Evolutionary conservation across 2,329 filamentous ascomycete species (phyloP), one percentile per base, ranked within the genome.

Genomic region (Trichophyton rubrum): DNA sequence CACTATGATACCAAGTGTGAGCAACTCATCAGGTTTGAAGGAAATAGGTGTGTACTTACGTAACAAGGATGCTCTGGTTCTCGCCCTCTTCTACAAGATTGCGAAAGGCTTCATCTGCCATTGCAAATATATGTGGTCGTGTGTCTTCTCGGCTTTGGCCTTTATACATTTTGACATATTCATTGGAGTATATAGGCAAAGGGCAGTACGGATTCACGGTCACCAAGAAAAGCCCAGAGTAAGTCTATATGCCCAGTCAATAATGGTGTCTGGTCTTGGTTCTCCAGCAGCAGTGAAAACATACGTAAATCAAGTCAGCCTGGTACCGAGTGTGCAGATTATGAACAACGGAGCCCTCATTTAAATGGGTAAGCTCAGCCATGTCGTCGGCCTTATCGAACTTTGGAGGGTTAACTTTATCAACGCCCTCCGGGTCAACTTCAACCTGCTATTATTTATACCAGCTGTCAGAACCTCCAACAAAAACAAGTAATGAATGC

Each of bases 381-480:
- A 99, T 99, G 74, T 99, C 95, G 77, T 95, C 90, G 65, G 92
- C 92, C 76, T 96, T 99, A 82, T 99, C 93, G 77, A 99, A 99
- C 57, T 99, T 99, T 69, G 92, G 92, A 55, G 93, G 93, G 75
- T 99, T 99, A 78, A 99, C 95, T 76, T 96, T 97, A 80, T 99
- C 95, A 66, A 96, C 90, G 68, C 85, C 87, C 68, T 97, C 91
- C 58, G 83, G 77, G 66, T 92, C 86, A 58, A 93, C 86, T 70
- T 95, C 88, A 66, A 90, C 40, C 20, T 41, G 35, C 55, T 57
- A n/a, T 57, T 41, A 43, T 56, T 57, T 41, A 43, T 56, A 24
- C 15, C 30, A 51, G 2, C 35, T 57, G 38, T 61, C 17, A 62
- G 24, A 15, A 9, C 9, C 4, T 5, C 9, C 9, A 51, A 33